A percentile compares a stretch with the other conserved stretches of the same genome.
Conservation (phyloP, 495 filamentous ascomycete genomes). For the Jackrogersella multiformis region DNA sequence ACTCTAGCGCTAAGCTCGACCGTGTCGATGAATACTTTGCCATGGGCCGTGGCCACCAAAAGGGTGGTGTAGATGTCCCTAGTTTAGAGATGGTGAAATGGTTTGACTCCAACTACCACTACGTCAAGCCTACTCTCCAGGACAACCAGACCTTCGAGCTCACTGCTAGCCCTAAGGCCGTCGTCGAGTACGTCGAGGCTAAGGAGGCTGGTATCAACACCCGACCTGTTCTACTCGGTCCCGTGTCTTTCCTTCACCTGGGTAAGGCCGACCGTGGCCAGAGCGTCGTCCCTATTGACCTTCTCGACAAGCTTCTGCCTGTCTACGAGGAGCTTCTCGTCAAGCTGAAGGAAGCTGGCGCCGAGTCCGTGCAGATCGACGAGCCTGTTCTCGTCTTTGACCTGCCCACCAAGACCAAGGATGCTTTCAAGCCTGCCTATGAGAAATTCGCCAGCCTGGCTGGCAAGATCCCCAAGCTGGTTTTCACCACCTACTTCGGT, state of each 20-base stretch:
- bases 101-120: conserved; percentile 99
- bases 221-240: conserved; percentile 92
- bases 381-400: conserved; percentile 97
- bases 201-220: conserved; percentile 94
- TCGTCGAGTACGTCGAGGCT: conserved; percentile 92
- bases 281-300: conserved; percentile 87
- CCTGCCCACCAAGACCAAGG: conserved; percentile 84
- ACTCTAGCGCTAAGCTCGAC: conserved; percentile 84
- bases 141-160: conserved; percentile 97
- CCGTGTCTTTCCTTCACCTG: conserved; percentile 94
- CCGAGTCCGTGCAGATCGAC: conserved; percentile 95
- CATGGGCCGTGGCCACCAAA: conserved; percentile 98
- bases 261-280: conserved; percentile 97
- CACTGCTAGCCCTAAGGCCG: conserved; percentile 84
- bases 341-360: conserved; percentile 94
- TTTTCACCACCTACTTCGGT: conserved; percentile 97
- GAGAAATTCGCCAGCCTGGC: conserved; percentile 83
- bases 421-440: conserved; percentile 97
- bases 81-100: conserved; percentile 99
- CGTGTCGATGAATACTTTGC: conserved; percentile 97
- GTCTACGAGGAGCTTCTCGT: conserved; percentile 89
- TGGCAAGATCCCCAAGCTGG: conserved; percentile 78
- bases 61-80: conserved; percentile 90
- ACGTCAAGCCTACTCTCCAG: conserved; percentile 97
- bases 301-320: conserved; percentile 89